A percentile compares a stretch with the other conserved stretches of the same genome.
Evolutionary conservation across 441 rosid genomes (phyloP).

Genomic region (Pelargonium cotyledonis): DNA sequence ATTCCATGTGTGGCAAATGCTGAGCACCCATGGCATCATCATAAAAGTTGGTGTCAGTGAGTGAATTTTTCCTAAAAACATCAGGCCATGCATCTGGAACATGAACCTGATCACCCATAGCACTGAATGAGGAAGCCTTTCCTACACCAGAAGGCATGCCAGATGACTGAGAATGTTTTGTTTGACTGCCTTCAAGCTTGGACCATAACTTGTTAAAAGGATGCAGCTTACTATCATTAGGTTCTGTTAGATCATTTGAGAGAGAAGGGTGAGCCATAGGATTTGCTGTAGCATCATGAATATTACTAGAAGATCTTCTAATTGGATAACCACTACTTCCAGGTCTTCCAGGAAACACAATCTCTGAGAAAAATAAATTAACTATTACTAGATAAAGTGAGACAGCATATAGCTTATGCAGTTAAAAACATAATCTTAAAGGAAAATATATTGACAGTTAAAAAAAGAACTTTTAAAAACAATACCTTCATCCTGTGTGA

Average conservation of each 20-base stretch:
- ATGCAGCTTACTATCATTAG: slow-evolving; percentile 55
- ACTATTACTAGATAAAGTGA: not conserved
- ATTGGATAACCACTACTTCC: slow-evolving; percentile 40
- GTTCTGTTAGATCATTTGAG: slow-evolving; percentile 32
- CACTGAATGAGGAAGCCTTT: not conserved
- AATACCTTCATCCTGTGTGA: slow-evolving; percentile 64
- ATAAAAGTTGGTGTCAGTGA: slow-evolving; percentile 28
- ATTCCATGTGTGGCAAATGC: slow-evolving; percentile 44
- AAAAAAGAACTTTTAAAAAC: not conserved
- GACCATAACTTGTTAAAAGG: slow-evolving; percentile 83
- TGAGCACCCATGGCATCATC: slow-evolving; percentile 44
- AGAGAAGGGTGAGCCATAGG: slow-evolving; percentile 33
- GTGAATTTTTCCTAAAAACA: slow-evolving; percentile 37
- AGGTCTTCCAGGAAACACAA: slow-evolving; percentile 65
- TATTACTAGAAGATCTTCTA: slow-evolving; percentile 35
- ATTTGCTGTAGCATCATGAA: slow-evolving; percentile 25
- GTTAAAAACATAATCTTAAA: slow-evolving; percentile 1
- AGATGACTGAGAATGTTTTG: slow-evolving; percentile 39
- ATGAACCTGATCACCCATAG: slow-evolving; percentile 33
- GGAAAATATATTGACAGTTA: slow-evolving; percentile 12
- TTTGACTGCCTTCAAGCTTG: slow-evolving; percentile 51
- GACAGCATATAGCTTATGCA: not conserved
- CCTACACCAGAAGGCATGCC: slow-evolving; percentile 29
- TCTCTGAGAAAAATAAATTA: slow-evolving; percentile 37
- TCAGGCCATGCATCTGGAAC: slow-evolving; percentile 45